Evolutionary conservation across 257 asterid genomes (phyloP).

Genomic region (Nicotiana obtusifolia): DNA sequence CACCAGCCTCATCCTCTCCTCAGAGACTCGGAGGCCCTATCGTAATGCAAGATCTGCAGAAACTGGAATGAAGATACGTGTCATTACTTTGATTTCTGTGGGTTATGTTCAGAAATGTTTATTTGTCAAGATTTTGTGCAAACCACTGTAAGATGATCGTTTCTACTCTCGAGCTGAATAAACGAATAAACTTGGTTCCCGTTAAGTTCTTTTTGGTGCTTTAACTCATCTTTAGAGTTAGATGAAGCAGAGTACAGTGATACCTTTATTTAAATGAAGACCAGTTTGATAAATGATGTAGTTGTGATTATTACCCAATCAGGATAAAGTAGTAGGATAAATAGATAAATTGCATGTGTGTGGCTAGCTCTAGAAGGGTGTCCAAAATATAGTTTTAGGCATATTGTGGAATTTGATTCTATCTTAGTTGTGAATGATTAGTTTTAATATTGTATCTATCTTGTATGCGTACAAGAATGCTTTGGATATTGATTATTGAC

Average conservation of each 20-base stretch:
- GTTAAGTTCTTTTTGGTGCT: background rate
- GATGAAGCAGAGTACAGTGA: background rate
- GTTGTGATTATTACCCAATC: background rate
- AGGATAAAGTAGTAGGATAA: background rate
- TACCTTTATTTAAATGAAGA: background rate
- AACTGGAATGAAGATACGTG: conserved; percentile 24
- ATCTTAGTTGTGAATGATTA: background rate
- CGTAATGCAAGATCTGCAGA: conserved; percentile 30
- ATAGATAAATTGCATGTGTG: too few species aligned
- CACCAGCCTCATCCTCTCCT: conserved; percentile 5
- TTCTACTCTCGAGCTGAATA: background rate
- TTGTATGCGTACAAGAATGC: background rate
- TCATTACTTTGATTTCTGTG: background rate
- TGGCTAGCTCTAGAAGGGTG: too few species aligned
- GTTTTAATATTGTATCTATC: too few species aligned
- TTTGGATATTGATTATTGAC: background rate
- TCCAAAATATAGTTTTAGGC: too few species aligned
- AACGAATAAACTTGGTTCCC: background rate
- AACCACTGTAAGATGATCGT: background rate
- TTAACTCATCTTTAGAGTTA: background rate
- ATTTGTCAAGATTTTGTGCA: background rate
- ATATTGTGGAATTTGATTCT: too few species aligned
- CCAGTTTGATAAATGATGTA: background rate
- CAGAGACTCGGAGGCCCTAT: conserved; percentile 11
- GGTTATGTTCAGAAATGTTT: conserved; percentile 5